Base-by-base conservation (phyloP, 768 basidiomycete genomes). In the Russula sp. region DNA sequence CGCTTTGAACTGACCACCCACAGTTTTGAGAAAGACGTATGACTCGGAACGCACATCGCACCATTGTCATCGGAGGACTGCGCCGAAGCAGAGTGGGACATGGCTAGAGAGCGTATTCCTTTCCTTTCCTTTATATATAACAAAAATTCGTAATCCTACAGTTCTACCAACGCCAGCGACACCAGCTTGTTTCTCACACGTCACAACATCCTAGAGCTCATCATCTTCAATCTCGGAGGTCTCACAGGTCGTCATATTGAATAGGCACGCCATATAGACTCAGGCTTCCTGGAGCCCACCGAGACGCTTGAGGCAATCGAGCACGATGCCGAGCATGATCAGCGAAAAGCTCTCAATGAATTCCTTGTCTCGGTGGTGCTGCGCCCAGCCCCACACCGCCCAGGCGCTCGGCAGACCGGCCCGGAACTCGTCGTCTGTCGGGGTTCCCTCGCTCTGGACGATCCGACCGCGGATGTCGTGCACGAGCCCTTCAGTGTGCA, bases 311-410 rank as follows among this genome's bases (percentile, higher is more conserved):
- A 55, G 27, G 35, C 27, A 39, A 22, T 53, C 57, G 3, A 60
- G 34, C 7, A 66, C 32, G 52, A 56, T 40, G 1, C 54, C 48
- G 5, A 66, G 53, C 27, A 40, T 53, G n/a, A 59, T 16, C 5
- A 59, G 44, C 2, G 55, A 52, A 27, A 63, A 66, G 22, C 54
- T 53, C 10, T 59, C 39, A 2, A 59, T 59, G 22, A 31, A 62
- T 7, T 55, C 54, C 22, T 45, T 35, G 9, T 62, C 40, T 37
- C 67, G 69, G 60, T 77, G 75, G 48, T 75, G 69, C 31, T 79
- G 75, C 62, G 42, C 55, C 55, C 55, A 55, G 2, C 34, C 16
- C 55, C 55, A 44, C 31, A 14, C 20, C 22, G 22, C 39, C 55
- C 55, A 55, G 2, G 55, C 55, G 16, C 6, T 18, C 18, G 18